Base-by-base conservation (phyloP, 768 basidiomycete genomes). In the Chalciporus chontae region DNA sequence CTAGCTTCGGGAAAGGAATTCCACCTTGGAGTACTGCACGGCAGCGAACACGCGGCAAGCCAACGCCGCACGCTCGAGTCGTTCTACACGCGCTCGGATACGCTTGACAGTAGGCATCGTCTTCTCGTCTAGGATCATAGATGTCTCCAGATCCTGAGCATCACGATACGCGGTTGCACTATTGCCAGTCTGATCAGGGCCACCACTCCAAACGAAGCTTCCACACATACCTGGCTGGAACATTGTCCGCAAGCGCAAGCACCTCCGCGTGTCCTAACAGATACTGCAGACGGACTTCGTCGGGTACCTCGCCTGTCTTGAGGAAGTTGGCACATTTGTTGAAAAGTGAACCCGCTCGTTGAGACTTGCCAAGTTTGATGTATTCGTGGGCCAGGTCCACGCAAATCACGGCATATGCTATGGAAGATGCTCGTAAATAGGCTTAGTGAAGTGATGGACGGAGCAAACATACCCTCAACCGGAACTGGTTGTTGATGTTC, bases 341-440 rank as follows among this genome's bases (percentile, higher is more conserved):
- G 59, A 90, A 88, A 17, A 95, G 76, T 2, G 69, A 60, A 1
- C 71, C 73, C 0, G 93, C 92, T 32, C 85, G 79, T 45, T 79
- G 79, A 2, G 71, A 67, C 64, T 87, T 90, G 3, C 94, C 94
- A 1, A 97, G 75, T 31, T 77, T 79, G 40, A 83, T 71, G 58
- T 94, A 93, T 63, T 94, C 90, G 48, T 82, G 76, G 0, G 87
- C 94, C 6, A 95, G 77, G 38, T 85, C 80, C 1, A 84, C 70
- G 3, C 87, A 93, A 2, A 79, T 70, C 1, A 67, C 66, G 17
- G 88, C 72, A 62, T 82, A 90, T 11, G 73, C 86, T 90, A 54
- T 27, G 14, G 29, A 50, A 3, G 8, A 14, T 21, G 5, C 41
- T 13, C 18, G 5, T 14, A 18, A 31, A 43, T 17, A 58, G 43